Base-by-base conservation (phyloP, 768 basidiomycete genomes). In the Amanita molliuscula region DNA sequence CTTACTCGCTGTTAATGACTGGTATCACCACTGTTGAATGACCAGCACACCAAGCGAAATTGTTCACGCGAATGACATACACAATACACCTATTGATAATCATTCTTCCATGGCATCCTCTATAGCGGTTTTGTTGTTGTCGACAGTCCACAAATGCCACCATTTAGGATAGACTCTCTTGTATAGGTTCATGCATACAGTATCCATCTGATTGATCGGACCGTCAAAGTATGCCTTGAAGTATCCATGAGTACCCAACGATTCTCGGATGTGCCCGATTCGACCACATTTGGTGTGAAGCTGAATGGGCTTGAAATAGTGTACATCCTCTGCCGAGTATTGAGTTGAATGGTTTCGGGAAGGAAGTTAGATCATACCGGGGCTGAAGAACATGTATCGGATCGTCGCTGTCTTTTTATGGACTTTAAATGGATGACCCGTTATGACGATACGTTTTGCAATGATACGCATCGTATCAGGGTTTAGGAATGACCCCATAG, bases 361-460 rank as follows among this genome's bases (percentile, higher is more conserved):
- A 21, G 8, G 1, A 18, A 43, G 50, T 4, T 18, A 11, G 33
- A 29, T 21, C n/a, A 38, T 56, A 87, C 86, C 85, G 35, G 82
- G 58, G 65, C 94, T 85, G 77, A 99, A 98, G 72, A 98, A 98
- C 90, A 99, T 89, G 72, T 97, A 98, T 49, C 95, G 84, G 58
- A 99, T 83, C 5, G 95, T 98, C 2, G 94, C 95, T 4, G 90
- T 91, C 72, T 91, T 93, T 63, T 92, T 91, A 75, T 98, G 94
- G 1, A 97, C 83, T 61, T 93, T 94, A 79, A 92, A 88, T 1
- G 95, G 95, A 66, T 96, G 93, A 0, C 95, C 95, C 2, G 95
- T 93, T 38, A 99, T 74, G 55, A 97, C 77, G 65, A 95, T 79
- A n/a, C 95, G 83, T 65, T 99, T 99, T 40, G 91, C 83, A 53